Base-by-base conservation (phyloP, 352 stramenopile species). In the Phytophthora rubi region DNA sequence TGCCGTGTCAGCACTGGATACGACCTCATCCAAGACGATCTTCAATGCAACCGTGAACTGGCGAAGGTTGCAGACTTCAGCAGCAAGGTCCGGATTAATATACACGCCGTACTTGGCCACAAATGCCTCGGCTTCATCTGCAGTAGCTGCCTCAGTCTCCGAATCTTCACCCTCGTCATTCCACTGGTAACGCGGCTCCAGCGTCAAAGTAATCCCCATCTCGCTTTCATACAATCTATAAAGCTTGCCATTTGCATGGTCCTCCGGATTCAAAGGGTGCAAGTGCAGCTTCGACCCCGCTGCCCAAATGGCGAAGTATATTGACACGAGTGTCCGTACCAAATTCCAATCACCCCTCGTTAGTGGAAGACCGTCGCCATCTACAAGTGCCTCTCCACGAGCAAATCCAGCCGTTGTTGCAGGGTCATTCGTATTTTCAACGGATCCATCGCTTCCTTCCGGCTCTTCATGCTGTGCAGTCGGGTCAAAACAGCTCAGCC, bases 71-170 rank as follows among this genome's bases (percentile, higher is more conserved):
- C 88, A 95, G 0, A 94, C 77, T 68, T 95, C 82, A 39, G 88
- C 87, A 18, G 89, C 89, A 39, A 94, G 71, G 53, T 96, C 89
- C 6, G 89, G 83, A 56, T 94, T 93, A 52, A 96, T 71, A 62
- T 96, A 96, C 30, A 88, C 88, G 8, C 88, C 88, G 45, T 96
- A 96, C 59, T 93, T 94, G 54, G 68, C 75, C 28, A 95, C 76
- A 59, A 95, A 95, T 0, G 73, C 77, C 65, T 94, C 71, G 4
- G 86, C 79, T 66, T 93, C 85, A n/a, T 62, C 59, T 28, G 68
- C 67, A 18, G 75, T 79, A 67, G 66, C 57, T 54, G 52, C 53
- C 12, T 48, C 60, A 18, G n/a, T 49, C 33, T 59, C 42, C 28
- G 15, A 65, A 4, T 67, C 53, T 0, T 47, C 59, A 18, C 30